Evolutionary conservation across 169 alveolate species (phyloP).

Genomic region (Theileria parva): DNA sequence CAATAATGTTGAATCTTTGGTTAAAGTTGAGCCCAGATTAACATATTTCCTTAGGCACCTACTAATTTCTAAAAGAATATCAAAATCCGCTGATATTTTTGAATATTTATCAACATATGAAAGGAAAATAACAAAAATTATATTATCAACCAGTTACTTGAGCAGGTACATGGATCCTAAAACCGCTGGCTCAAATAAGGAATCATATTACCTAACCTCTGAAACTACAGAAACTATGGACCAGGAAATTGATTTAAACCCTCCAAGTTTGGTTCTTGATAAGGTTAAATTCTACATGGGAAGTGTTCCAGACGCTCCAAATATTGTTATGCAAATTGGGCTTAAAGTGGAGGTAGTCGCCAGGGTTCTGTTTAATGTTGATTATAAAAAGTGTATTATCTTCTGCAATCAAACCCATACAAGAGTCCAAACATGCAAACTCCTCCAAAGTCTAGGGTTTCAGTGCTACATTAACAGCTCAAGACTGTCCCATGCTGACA

Average conservation of each 20-base stretch:
- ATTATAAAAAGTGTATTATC: constrained; percentile 55
- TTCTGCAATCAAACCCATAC: constrained; percentile 72
- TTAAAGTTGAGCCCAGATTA: background rate
- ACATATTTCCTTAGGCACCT: background rate
- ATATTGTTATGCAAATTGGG: constrained; percentile 58
- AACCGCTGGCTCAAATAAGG: background rate
- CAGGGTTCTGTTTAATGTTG: constrained; percentile 10
- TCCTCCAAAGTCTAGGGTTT: constrained; percentile 53
- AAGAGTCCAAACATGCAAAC: constrained; percentile 40
- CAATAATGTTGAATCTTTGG: background rate
- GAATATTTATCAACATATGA: background rate
- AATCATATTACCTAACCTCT: background rate
- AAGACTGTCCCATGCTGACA: constrained; percentile 63
- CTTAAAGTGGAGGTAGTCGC: constrained; percentile 22
- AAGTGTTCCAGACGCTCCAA: constrained; percentile 60
- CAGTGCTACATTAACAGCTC: constrained; percentile 68
- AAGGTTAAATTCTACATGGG: constrained; percentile 28
- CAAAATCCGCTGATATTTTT: background rate
- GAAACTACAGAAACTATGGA: constrained; percentile 13
- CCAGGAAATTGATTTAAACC: background rate
- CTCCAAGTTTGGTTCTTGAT: constrained; percentile 31
- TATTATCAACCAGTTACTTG: constrained; percentile 57
- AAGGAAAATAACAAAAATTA: constrained; percentile 24
- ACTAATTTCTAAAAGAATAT: background rate
- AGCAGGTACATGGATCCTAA: constrained; percentile 16